Conservation (phyloP, 2,329 filamentous ascomycete genomes). For the Beauveria sp. region DNA sequence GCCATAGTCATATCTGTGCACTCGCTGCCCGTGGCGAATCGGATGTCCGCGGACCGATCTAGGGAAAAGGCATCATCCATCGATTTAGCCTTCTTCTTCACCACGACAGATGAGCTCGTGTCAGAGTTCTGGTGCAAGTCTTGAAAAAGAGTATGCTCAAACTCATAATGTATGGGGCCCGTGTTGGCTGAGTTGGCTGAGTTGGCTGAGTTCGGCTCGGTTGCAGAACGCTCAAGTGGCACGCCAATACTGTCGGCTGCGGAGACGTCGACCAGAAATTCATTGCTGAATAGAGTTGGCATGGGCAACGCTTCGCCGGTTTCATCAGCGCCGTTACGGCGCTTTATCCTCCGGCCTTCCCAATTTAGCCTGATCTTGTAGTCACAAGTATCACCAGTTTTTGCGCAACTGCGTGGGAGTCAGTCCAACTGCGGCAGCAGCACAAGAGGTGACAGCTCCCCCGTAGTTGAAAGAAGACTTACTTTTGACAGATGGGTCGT, state of each 20-base stretch:
- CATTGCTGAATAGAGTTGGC: neutral
- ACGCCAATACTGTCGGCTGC: conserved; percentile 2
- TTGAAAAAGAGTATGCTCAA: conserved; percentile 10
- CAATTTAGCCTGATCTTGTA: conserved; percentile 77
- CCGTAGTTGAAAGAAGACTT: conserved; percentile 16
- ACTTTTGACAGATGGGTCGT: conserved; percentile 63
- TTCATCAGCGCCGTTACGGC: neutral
- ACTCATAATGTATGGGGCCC: conserved; percentile 3
- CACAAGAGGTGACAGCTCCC: neutral
- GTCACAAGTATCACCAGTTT: conserved; percentile 66
- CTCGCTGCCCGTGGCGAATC: neutral
- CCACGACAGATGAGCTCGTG: neutral
- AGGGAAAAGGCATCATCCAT: conserved; percentile 8
- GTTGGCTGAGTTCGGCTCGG: conserved; percentile 1
- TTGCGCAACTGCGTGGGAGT: conserved; percentile 45
- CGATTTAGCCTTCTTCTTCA: conserved; percentile 10
- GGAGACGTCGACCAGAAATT: neutral
- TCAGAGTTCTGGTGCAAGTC: neutral
- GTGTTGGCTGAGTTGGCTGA: neutral
- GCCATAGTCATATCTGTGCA: neutral
- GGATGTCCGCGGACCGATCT: neutral
- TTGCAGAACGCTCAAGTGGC: conserved; percentile 6
- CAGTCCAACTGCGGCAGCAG: neutral
- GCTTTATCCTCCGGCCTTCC: conserved; percentile 51
- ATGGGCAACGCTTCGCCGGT: neutral